phyloP scores from a whole-genome alignment of 2,329 filamentous ascomycete species.

The Penicillium hordei region DNA sequence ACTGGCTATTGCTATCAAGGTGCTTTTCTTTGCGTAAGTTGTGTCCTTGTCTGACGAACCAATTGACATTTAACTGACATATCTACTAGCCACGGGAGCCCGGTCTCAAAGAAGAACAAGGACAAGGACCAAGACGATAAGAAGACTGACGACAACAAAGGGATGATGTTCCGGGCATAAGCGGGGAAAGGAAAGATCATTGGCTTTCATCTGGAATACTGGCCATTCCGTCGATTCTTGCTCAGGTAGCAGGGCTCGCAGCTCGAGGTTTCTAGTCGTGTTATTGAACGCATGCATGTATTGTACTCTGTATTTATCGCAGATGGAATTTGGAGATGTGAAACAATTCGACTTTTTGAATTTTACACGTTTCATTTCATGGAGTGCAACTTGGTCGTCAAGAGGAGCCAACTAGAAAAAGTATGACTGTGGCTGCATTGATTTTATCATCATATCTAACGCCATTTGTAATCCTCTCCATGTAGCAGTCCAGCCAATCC shows the following conservation, averaged over 20 bases:
- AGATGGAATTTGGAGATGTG: constrained; percentile 5
- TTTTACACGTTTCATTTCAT: constrained; percentile 40
- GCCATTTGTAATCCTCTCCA: constrained; percentile 39
- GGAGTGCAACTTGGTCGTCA: constrained; percentile 36
- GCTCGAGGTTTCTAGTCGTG: constrained; percentile 7
- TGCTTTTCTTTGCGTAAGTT: constrained; percentile 82
- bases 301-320: constrained; percentile 15
- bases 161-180: constrained; percentile 30
- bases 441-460: constrained; percentile 43
- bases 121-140: constrained; percentile 34
- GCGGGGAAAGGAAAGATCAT: constrained; percentile 3
- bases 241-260: constrained; percentile 23
- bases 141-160: constrained; percentile 30
- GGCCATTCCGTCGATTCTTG: constrained; percentile 13
- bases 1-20: constrained; percentile 91
- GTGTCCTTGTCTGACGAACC: background rate
- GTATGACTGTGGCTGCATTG: constrained; percentile 39
- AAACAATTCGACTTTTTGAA: constrained; percentile 25
- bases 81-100: constrained; percentile 62
- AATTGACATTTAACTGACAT: constrained; percentile 14
- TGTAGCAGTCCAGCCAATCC: constrained; percentile 37
- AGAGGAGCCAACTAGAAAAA: constrained; percentile 39
- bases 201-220: constrained; percentile 1
- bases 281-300: constrained; percentile 16
- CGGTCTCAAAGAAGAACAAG: constrained; percentile 49